phyloP scores from a whole-genome alignment of 1,284 basidiomycete genomes.

The Cutaneotrichosporon sp. region DNA sequence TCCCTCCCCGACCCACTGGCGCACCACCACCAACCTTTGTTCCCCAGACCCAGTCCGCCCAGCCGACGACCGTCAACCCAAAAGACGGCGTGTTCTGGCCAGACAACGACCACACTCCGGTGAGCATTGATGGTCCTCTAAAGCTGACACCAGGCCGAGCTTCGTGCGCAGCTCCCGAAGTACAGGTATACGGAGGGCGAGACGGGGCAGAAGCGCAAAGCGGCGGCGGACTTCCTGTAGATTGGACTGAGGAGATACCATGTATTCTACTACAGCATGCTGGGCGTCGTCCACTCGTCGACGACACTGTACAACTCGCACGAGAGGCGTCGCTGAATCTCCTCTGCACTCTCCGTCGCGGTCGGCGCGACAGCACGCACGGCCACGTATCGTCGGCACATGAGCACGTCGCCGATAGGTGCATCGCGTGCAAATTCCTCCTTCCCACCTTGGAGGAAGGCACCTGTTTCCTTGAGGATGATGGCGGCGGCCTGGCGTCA shows the following conservation, averaged over 20 bases:
- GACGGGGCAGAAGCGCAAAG: slow-evolving; percentile 48
- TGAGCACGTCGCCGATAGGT: slow-evolving; percentile 64
- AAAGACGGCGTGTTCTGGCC: slow-evolving; percentile 54
- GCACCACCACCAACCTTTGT: slow-evolving; percentile 35
- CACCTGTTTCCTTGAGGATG: slow-evolving; percentile 85
- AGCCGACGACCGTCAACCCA: slow-evolving; percentile 29
- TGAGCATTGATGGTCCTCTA: slow-evolving; percentile 12
- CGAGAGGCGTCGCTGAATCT: slow-evolving; percentile 77
- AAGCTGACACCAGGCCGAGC: slow-evolving; percentile 56
- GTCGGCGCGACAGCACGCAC: slow-evolving; percentile 53
- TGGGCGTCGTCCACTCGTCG: slow-evolving; percentile 60
- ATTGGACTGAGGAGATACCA: not conserved
- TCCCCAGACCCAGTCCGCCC: slow-evolving; percentile 19
- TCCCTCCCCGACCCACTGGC: slow-evolving; percentile 25
- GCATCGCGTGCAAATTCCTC: slow-evolving; percentile 58
- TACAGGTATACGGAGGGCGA: slow-evolving; percentile 63
- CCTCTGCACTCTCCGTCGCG: slow-evolving; percentile 61
- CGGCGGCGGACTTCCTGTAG: slow-evolving; percentile 54
- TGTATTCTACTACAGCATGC: slow-evolving; percentile 18
- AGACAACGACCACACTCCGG: slow-evolving; percentile 44
- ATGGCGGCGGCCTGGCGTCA: slow-evolving; percentile 70
- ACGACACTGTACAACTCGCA: slow-evolving; percentile 79
- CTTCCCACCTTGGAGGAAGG: slow-evolving; percentile 68
- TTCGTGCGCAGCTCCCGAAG: slow-evolving; percentile 68
- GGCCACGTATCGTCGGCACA: slow-evolving; percentile 79